Percentiles rank a stretch among this genome's conserved stretches.
Evolutionary conservation across 2,329 filamentous ascomycete species (phyloP).

Genomic region (Pseudogymnoascus sp.): DNA sequence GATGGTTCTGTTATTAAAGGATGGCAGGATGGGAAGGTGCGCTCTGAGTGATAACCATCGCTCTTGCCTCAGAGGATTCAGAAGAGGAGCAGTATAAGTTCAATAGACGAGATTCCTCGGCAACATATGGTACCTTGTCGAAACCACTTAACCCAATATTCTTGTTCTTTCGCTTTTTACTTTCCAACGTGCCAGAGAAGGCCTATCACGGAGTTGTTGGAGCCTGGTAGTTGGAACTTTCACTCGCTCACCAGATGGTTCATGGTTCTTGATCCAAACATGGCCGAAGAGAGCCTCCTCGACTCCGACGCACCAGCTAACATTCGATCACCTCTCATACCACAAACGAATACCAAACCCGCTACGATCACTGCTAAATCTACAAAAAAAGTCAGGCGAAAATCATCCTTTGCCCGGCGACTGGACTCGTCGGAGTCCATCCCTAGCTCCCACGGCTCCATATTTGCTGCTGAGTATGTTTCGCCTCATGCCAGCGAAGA

Average conservation of each 20-base stretch:
- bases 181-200: not conserved
- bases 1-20: not conserved
- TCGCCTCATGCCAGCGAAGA: slow-evolving; percentile 29
- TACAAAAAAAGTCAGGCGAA: slow-evolving; percentile 25
- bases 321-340: not conserved
- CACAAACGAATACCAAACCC: not conserved
- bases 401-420: slow-evolving; percentile 24
- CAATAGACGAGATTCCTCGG: not conserved
- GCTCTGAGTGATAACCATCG: not conserved
- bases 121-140: not conserved
- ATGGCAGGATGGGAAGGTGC: not conserved
- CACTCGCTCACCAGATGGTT: not conserved
- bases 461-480: slow-evolving; percentile 32
- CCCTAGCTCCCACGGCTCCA: slow-evolving; percentile 31
- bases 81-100: not conserved
- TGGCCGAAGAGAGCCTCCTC: not conserved
- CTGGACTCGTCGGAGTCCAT: slow-evolving; percentile 32
- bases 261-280: not conserved
- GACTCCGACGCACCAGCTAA: not conserved
- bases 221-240: not conserved
- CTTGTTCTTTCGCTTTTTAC: slow-evolving; percentile 6
- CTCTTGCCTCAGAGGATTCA: not conserved
- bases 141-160: slow-evolving; percentile 8
- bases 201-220: not conserved
- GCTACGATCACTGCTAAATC: not conserved